Conservation (phyloP, 2,329 filamentous ascomycete species). For the Cordyceps fumosorosea region DNA sequence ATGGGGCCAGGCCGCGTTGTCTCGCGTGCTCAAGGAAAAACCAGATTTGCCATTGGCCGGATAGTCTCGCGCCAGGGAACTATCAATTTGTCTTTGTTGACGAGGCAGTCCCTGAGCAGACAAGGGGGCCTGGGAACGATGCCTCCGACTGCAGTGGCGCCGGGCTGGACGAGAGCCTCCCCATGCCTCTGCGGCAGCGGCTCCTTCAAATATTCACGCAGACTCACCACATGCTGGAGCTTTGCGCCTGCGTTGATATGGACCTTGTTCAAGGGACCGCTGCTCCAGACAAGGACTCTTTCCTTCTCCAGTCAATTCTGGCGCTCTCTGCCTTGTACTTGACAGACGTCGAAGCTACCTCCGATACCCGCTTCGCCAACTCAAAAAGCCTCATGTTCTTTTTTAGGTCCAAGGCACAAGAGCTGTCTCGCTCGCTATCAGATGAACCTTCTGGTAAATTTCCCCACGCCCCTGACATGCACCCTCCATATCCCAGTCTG, state of each 20-base stretch:
- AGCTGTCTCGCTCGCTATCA: neutral
- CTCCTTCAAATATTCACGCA: neutral
- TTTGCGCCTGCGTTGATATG: neutral
- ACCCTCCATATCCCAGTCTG: neutral
- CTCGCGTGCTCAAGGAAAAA: too few species aligned
- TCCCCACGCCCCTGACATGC: too few species aligned
- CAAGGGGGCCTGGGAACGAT: too few species aligned
- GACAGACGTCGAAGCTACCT: neutral
- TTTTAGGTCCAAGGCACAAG: slow-evolving; percentile 1
- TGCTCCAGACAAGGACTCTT: neutral
- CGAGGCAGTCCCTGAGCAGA: too few species aligned
- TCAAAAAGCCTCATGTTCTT: neutral
- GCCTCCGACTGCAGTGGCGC: too few species aligned
- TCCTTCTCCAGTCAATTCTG: neutral
- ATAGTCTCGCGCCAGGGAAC: too few species aligned
- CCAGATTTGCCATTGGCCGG: too few species aligned
- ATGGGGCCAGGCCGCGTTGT: too few species aligned
- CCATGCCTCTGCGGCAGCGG: neutral
- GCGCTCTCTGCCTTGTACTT: slow-evolving; percentile 7
- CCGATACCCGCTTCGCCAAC: neutral
- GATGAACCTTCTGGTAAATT: neutral
- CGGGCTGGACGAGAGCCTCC: neutral
- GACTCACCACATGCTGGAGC: slow-evolving; percentile 3
- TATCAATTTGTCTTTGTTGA: too few species aligned
- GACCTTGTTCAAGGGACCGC: neutral